Percentiles rank a stretch among this genome's conserved stretches.
phyloP scores from a whole-genome alignment of 2,329 filamentous ascomycete genomes.

The Neofusicoccum ribis region DNA sequence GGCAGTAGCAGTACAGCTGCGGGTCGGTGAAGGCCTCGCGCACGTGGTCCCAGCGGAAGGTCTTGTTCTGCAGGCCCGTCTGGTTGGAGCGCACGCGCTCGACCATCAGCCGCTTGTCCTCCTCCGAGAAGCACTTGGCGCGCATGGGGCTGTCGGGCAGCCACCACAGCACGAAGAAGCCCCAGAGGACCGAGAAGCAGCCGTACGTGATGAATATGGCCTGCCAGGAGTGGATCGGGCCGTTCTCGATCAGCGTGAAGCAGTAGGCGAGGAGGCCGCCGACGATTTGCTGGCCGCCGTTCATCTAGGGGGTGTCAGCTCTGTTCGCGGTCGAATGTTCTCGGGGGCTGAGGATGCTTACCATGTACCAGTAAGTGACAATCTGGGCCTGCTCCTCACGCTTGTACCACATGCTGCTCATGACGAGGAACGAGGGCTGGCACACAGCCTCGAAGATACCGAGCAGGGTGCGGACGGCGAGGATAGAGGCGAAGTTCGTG shows the following conservation, averaged over 20 bases:
- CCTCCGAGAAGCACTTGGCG: conserved; percentile 57
- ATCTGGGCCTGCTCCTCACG: conserved; percentile 57
- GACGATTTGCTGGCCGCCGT: conserved; percentile 70
- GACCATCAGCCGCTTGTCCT: conserved; percentile 60
- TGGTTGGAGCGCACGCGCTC: conserved; percentile 52
- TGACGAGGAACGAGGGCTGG: conserved; percentile 52
- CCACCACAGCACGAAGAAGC: conserved; percentile 52
- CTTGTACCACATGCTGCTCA: conserved; percentile 64
- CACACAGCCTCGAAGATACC: conserved; percentile 62
- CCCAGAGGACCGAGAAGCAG: conserved; percentile 53
- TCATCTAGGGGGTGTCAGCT: conserved; percentile 57
- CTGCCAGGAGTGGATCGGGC: conserved; percentile 59
- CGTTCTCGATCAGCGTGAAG: conserved; percentile 54
- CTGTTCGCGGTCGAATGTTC: neutral
- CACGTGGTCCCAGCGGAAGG: conserved; percentile 57
- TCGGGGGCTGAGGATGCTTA: conserved; percentile 45
- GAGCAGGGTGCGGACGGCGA: conserved; percentile 59
- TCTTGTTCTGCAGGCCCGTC: conserved; percentile 42
- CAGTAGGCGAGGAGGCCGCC: conserved; percentile 60
- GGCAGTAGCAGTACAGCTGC: conserved; percentile 60
- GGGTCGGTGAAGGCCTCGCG: conserved; percentile 50
- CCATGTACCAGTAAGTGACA: conserved; percentile 59
- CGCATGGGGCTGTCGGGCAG: conserved; percentile 67
- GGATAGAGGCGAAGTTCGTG: conserved; percentile 24
- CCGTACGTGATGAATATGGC: conserved; percentile 38